A percentile compares a stretch with the other conserved stretches of the same genome.
Conservation (phyloP, 148 eudicot genomes). For the Oxyria digyna region DNA sequence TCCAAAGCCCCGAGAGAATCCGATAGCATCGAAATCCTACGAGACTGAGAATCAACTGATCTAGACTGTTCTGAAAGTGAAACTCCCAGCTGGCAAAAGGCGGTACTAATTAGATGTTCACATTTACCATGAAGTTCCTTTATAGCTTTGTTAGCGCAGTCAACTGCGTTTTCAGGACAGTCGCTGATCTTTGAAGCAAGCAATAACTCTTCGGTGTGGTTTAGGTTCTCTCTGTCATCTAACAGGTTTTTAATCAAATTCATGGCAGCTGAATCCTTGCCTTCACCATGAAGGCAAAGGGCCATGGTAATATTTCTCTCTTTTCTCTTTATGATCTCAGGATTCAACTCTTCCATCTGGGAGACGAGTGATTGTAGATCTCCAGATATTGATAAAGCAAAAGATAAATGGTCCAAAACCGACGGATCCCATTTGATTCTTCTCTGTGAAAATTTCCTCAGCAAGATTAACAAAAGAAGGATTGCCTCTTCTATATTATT, state of each 20-base stretch:
- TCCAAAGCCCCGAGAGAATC: conserved; percentile 51
- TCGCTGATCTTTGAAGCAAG: conserved; percentile 46
- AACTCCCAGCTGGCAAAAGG: conserved; percentile 45
- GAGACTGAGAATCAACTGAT: conserved; percentile 32
- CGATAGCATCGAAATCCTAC: conserved; percentile 37
- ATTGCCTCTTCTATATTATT: conserved; percentile 77
- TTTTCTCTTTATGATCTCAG: conserved; percentile 35
- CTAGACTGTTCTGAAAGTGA: conserved; percentile 44
- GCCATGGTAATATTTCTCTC: conserved; percentile 38
- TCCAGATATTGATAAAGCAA: conserved; percentile 55
- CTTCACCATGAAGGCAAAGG: conserved; percentile 56
- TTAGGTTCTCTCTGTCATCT: conserved; percentile 31
- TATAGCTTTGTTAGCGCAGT: conserved; percentile 23
- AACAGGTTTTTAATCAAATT: conserved; percentile 44
- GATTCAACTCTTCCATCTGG: conserved; percentile 58
- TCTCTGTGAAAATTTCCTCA: conserved; percentile 28
- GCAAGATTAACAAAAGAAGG: conserved; percentile 49
- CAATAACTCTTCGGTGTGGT: conserved; percentile 29
- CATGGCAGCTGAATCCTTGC: conserved; percentile 38
- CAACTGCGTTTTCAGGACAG: conserved; percentile 31
- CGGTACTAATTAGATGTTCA: conserved; percentile 26
- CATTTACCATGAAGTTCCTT: conserved; percentile 23
- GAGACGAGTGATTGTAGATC: conserved; percentile 33
- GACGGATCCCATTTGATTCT: conserved; percentile 58
- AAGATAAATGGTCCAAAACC: conserved; percentile 61